Percentiles rank a stretch among this genome's conserved stretches.
Evolutionary conservation across 371 early-diverging fungal genomes (phyloP).

Genomic region (Entomophthora muscae): DNA sequence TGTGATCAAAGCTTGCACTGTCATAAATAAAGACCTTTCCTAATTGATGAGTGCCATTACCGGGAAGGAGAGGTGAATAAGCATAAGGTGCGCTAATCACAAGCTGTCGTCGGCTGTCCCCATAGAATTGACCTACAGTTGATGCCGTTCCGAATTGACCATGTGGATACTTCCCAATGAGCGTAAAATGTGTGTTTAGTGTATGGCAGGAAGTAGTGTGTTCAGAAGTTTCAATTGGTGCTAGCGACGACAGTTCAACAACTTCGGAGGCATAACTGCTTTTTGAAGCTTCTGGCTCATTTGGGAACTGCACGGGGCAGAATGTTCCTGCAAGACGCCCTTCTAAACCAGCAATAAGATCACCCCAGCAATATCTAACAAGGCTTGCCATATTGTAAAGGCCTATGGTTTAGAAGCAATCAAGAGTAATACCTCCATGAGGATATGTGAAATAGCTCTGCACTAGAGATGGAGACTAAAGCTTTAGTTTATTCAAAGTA

Average conservation of each 20-base stretch:
- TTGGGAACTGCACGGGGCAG: neutral
- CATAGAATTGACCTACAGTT: slow-evolving; percentile 19
- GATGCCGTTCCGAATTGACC: neutral
- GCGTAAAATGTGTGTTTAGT: too few species aligned
- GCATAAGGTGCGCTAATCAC: neutral
- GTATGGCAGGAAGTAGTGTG: too few species aligned
- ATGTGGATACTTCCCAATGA: neutral
- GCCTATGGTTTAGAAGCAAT: slow-evolving; percentile 14
- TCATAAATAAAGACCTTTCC: neutral
- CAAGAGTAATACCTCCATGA: slow-evolving; percentile 33
- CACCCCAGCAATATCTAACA: slow-evolving; percentile 40
- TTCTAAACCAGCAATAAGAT: slow-evolving; percentile 28
- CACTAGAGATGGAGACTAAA: slow-evolving; percentile 45
- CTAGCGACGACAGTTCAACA: too few species aligned
- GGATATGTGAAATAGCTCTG: slow-evolving; percentile 50
- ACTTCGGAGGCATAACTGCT: too few species aligned
- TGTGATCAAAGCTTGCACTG: neutral
- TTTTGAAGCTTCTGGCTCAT: too few species aligned
- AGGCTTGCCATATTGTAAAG: slow-evolving; percentile 39
- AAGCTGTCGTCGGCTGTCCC: slow-evolving; percentile 8
- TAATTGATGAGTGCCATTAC: neutral
- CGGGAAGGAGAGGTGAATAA: neutral
- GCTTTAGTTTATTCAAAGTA: neutral
- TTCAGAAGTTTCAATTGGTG: too few species aligned
- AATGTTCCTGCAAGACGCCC: slow-evolving; percentile 11